Base-by-base conservation (phyloP, 768 basidiomycete genomes). In the Bullera alba region DNA sequence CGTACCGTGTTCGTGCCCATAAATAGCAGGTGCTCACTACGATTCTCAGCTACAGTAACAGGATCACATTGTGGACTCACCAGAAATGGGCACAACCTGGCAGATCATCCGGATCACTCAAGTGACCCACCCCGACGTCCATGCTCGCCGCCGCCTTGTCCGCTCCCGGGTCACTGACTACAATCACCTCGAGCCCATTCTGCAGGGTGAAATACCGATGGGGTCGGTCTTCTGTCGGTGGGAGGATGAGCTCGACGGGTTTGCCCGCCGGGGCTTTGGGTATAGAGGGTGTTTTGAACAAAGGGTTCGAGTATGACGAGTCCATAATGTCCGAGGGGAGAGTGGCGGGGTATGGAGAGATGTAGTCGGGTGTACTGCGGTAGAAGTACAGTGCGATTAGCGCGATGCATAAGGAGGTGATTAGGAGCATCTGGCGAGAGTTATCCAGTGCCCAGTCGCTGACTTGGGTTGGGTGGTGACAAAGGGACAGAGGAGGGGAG, bases 121-220 rank as follows among this genome's bases (percentile, higher is more conserved):
- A 73, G 73, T 97, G 92, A 3, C 95, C 95, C 2, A 96, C 91
- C 29, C 85, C 84, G 45, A 97, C 90, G 73, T 93, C 87, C 63
- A 99, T 78, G 66, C 88, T 87, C 2, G 93, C 95, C 0, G 91
- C 88, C 10, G 89, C 86, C 74, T 92, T 95, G 75, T 99, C 95
- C 4, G 92, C 82, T 56, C 81, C 83, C 0, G 80, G 73, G 68
- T 99, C 93, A 48, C 83, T 83, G 14, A 97, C 78, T 22, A 99
- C 73, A 57, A 85, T 80, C 0, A 83, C 90, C 54, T 87, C 83
- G n/a, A 99, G 74, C 3, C 86, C 90, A 65, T 97, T 99, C 5
- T 82, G 78, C n/a, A 99, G 79, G 42, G 78, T 78, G 55, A 99
- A 85, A 41, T 91, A 69, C 43, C 84, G 64, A 37, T 67, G 71